Conservation (phyloP, 495 filamentous ascomycete species). For the Tuber magnatum region DNA sequence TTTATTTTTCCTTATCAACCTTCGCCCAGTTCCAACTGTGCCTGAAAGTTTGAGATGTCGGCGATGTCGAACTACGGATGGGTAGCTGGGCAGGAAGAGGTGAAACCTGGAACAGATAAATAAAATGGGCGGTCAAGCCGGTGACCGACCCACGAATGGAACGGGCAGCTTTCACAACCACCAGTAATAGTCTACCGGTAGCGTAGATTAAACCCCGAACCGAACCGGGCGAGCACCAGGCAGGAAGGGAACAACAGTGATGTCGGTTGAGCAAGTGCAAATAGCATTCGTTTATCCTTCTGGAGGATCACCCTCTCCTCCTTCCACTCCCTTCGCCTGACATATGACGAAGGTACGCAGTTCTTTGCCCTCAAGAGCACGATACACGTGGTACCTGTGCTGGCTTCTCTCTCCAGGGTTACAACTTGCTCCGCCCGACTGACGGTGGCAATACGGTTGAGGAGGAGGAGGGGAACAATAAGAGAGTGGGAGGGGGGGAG, state of each 20-base stretch:
- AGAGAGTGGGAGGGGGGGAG: not conserved
- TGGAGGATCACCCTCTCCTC: not conserved
- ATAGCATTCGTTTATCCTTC: not conserved
- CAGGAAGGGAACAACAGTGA: not conserved
- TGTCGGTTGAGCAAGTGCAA: not conserved
- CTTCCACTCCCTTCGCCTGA: not conserved
- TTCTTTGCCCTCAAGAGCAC: not conserved
- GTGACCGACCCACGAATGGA: not conserved
- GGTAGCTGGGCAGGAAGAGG: not conserved
- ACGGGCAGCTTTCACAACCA: not conserved
- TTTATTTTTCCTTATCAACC: not conserved
- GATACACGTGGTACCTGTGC: not conserved
- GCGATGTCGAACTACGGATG: not conserved
- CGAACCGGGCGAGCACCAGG: not conserved
- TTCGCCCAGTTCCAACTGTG: not conserved
- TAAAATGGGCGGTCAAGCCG: not conserved
- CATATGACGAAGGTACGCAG: not conserved
- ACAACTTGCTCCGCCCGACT: not conserved
- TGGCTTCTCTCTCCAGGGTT: not conserved
- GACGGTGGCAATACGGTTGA: not conserved
- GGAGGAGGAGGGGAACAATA: not conserved
- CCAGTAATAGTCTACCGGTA: not conserved
- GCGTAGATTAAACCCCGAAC: not conserved
- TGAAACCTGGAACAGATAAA: not conserved
- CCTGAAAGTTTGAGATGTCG: slow-evolving; percentile 4